Evolutionary conservation across 2,329 filamentous ascomycete genomes (phyloP), one percentile per base, ranked within the genome.

Genomic region (Venturia oleaginea): DNA sequence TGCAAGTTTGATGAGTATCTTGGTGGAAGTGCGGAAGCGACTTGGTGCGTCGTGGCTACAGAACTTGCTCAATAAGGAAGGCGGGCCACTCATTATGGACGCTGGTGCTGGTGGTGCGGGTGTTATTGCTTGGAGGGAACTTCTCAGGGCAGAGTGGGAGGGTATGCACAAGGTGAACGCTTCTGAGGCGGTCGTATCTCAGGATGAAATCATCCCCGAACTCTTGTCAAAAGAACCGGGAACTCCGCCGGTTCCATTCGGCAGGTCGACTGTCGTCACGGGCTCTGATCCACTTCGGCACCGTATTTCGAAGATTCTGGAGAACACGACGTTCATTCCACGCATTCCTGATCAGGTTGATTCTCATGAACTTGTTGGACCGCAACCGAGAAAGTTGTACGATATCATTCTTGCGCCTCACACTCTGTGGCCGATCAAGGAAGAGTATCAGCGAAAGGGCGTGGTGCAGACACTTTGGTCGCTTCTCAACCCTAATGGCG

Each of bases 341-440:
- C 86, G 92, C 4, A 78, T 97, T n/a, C 94, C 94, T 0, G 91
- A 97, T 71, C 92, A 93, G 68, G 76, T 91, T 32, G 46, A 51
- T 13, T 72, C 83, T 10, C 30, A 27, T n/a, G 62, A 64, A 32
- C 61, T 3, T 27, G 62, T 37, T 38, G 84, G 1, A 79, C 83
- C 27, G 79, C 66, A 30, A 75, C 73, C 72, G 3, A 84, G 88
- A 66, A 97, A 97, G 76, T 83, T 85, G 54, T 97, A 88, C 73
- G 94, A 99, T 72, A 77, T 99, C 5, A 91, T 99, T 69, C 87
- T 99, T 68, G 92, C 92, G 0, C 90, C 92, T 1, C 91, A 99
- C 72, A 83, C 87, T 4, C 81, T 99, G 27, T 87, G 95, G 75
- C 84, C 86, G 0, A 76, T 94, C 4, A 84, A 87, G 66, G 88